phyloP scores from a whole-genome alignment of 768 basidiomycete species.

The Hydnomerulius pinastri region DNA sequence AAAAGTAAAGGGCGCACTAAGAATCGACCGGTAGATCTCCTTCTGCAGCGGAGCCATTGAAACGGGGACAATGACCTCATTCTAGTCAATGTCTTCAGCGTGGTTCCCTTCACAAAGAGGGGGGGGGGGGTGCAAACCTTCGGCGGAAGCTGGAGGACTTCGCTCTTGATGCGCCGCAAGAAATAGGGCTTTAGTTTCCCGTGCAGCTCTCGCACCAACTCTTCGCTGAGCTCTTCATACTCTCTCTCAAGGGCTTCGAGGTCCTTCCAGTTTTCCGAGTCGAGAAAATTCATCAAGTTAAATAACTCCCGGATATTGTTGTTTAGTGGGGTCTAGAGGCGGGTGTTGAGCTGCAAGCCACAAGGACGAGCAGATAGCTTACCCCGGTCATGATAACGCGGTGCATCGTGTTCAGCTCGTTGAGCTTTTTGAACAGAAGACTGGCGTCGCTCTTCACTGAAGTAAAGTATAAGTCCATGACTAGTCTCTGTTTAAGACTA shows the following conservation, averaged over 20 bases:
- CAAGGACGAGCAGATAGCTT: constrained; percentile 21
- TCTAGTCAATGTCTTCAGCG: constrained; percentile 44
- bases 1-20: constrained; percentile 51
- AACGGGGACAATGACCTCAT: constrained; percentile 89
- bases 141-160: constrained; percentile 88
- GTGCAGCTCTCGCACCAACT: constrained; percentile 80
- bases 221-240: constrained; percentile 77
- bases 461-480: constrained; percentile 10
- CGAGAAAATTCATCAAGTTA: constrained; percentile 96
- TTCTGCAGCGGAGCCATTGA: constrained; percentile 87
- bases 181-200: constrained; percentile 84
- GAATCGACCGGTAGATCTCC: constrained; percentile 82
- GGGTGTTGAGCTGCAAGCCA: neutral
- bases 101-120: neutral
- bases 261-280: constrained; percentile 74
- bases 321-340: constrained; percentile 81
- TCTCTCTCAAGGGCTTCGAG: constrained; percentile 72
- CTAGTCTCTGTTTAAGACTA: neutral
- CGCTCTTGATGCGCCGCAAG: constrained; percentile 89
- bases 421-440: constrained; percentile 79
- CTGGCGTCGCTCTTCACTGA: constrained; percentile 83
- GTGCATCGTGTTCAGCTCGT: constrained; percentile 75
- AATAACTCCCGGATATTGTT: constrained; percentile 97
- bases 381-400: constrained; percentile 90
- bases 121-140: constrained; percentile 56